Percentiles rank a stretch among this genome's conserved stretches.
These are phyloP conservation scores for Teratosphaeria nubilosa DNA, from an alignment of 2,329 filamentous ascomycete genomes.

Conservation along the genomic window DNA sequence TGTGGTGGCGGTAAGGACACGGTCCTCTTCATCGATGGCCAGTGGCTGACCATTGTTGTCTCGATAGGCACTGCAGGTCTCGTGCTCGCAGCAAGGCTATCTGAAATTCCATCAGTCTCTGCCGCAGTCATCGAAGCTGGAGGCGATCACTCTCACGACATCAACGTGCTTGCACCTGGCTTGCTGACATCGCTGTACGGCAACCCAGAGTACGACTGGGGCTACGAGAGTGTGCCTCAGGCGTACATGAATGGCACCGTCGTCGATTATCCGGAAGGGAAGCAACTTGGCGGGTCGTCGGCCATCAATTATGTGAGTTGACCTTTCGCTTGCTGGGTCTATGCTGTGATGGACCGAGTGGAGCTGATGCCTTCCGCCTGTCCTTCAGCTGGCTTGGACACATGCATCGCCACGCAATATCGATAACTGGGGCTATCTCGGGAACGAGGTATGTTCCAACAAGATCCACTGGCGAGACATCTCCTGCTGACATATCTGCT, in stretches of 20 bases:
- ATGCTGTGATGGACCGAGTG: constrained; percentile 11
- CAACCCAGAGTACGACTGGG: constrained; percentile 5
- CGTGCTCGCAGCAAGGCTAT: constrained; percentile 13
- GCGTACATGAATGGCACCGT: background rate
- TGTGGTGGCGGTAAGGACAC: constrained; percentile 4
- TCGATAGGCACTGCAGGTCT: constrained; percentile 9
- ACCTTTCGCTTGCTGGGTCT: constrained; percentile 3
- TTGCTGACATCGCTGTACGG: constrained; percentile 8
- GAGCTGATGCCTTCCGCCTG: constrained; percentile 28
- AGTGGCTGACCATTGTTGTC: background rate
- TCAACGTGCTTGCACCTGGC: constrained; percentile 20
- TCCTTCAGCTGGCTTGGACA: constrained; percentile 23
- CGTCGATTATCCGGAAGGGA: background rate
- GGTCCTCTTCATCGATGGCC: background rate
- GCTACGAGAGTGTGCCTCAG: background rate
- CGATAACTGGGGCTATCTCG: constrained; percentile 25
- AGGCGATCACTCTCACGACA: constrained; percentile 14
- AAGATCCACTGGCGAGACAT: background rate
- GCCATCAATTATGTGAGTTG: constrained; percentile 26
- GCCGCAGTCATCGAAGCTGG: constrained; percentile 27
- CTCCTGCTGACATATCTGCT: background rate
- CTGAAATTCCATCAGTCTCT: constrained; percentile 9
- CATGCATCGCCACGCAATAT: constrained; percentile 23
- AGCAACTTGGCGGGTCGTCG: constrained; percentile 25
- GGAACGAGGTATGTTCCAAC: constrained; percentile 4